Conservation (phyloP, 192 early-diverging fungal genomes). For the Coemansia sp. region DNA sequence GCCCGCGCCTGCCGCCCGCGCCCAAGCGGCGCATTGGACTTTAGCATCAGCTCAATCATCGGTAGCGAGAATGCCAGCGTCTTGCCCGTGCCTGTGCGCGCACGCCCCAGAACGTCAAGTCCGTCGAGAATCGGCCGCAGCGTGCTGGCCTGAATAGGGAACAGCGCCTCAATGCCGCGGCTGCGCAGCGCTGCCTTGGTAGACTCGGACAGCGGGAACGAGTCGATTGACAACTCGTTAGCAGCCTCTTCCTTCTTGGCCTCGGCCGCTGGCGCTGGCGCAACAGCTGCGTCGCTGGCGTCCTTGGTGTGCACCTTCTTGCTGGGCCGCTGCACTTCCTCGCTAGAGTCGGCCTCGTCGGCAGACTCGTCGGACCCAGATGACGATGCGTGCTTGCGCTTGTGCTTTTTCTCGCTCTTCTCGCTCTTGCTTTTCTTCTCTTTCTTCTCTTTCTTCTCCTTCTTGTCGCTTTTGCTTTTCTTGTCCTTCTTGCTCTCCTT, state of each 20-base stretch:
- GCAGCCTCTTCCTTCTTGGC: constrained; percentile 46
- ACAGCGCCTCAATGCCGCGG: constrained; percentile 76
- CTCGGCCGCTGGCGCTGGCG: constrained; percentile 27
- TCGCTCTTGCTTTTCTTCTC: constrained; percentile 42
- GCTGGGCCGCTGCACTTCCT: constrained; percentile 36
- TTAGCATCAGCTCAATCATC: constrained; percentile 70
- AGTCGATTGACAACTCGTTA: constrained; percentile 56
- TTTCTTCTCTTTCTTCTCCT: constrained; percentile 20
- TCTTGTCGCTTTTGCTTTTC: constrained; percentile 38
- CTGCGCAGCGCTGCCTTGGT: constrained; percentile 66
- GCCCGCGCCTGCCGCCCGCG: constrained; percentile 58
- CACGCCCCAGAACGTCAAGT: constrained; percentile 85
- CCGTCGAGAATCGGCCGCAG: constrained; percentile 62
- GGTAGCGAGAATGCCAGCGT: constrained; percentile 93
- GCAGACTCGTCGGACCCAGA: constrained; percentile 21
- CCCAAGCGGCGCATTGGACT: constrained; percentile 16
- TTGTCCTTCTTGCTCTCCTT: constrained; percentile 32
- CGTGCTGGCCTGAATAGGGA: constrained; percentile 93
- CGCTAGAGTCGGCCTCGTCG: constrained; percentile 6
- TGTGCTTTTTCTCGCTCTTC: constrained; percentile 50
- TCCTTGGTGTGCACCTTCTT: constrained; percentile 52
- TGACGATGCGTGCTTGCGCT: constrained; percentile 39
- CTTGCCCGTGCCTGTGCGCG: constrained; percentile 97
- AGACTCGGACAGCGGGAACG: constrained; percentile 60
- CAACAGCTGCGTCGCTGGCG: constrained; percentile 22